phyloP scores from a whole-genome alignment of 2,329 filamentous ascomycete species.

The Apiospora phragmitis region DNA sequence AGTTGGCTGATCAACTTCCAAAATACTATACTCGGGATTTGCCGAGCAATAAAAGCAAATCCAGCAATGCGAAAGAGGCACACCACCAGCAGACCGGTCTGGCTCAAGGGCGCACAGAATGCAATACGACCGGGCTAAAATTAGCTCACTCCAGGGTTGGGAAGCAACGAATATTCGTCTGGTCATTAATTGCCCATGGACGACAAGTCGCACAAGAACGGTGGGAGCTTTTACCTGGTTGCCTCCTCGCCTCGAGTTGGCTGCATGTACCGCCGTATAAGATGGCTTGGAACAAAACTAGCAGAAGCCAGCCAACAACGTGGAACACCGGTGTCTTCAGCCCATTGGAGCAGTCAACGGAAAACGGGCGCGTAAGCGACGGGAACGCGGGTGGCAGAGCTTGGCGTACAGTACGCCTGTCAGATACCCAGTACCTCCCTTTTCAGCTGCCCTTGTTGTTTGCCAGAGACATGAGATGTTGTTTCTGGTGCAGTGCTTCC shows the following conservation, averaged over 20 bases:
- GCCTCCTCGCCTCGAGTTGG: not conserved
- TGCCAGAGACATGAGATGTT: not conserved
- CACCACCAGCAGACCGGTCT: not conserved
- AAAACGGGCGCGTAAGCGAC: not conserved
- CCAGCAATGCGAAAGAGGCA: not conserved
- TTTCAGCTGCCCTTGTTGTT: not conserved
- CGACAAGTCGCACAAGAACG: not conserved
- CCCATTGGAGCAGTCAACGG: not conserved
- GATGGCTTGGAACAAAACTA: not conserved
- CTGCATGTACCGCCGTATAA: not conserved
- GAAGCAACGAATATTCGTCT: not conserved
- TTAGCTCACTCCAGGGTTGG: not conserved
- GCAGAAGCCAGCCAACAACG: not conserved
- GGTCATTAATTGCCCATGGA: not conserved
- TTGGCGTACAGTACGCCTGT: not conserved
- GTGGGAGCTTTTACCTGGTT: not conserved
- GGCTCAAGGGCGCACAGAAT: not conserved
- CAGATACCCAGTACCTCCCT: not conserved
- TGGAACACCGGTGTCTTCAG: conserved; percentile 1
- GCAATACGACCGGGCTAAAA: not conserved
- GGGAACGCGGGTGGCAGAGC: not conserved
- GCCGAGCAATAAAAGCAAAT: not conserved
- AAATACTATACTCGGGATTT: not conserved
- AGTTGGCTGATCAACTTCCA: not conserved
- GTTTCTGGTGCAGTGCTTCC: not conserved